Evolutionary conservation across 768 basidiomycete genomes (phyloP).

Genomic region (Suillus subluteus): DNA sequence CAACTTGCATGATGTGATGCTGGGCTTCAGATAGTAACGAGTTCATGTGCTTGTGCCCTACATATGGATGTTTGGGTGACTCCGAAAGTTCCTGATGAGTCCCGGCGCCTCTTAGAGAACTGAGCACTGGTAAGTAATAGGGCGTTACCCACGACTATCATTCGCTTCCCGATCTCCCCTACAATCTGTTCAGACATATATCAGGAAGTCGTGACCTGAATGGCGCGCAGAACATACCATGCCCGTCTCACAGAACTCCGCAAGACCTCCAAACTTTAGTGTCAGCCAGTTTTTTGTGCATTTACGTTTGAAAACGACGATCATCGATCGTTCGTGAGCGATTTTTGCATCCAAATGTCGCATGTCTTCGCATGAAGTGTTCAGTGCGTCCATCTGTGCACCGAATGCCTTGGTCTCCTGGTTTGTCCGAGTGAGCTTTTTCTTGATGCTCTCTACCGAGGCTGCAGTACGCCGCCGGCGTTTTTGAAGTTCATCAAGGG

Average conservation of each 20-base stretch:
- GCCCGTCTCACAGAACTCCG: constrained; percentile 86
- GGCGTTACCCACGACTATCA: constrained; percentile 40
- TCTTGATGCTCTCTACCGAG: constrained; percentile 83
- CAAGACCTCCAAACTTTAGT: constrained; percentile 84
- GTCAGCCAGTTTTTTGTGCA: constrained; percentile 72
- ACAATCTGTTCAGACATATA: constrained; percentile 40
- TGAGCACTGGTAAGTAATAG: not conserved
- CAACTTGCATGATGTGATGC: constrained; percentile 3
- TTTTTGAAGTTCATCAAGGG: constrained; percentile 73
- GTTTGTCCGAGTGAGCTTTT: constrained; percentile 87
- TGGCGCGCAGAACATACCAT: constrained; percentile 37
- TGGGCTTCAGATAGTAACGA: constrained; percentile 6
- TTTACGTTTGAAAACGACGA: constrained; percentile 84
- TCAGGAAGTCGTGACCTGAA: not conserved
- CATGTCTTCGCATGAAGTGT: constrained; percentile 75
- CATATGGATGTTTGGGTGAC: not conserved
- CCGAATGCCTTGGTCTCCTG: constrained; percentile 84
- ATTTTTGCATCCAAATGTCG: constrained; percentile 80
- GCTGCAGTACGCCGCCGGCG: constrained; percentile 64
- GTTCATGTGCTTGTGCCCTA: not conserved
- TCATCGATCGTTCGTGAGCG: constrained; percentile 73
- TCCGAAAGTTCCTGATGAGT: constrained; percentile 7
- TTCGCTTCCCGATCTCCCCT: constrained; percentile 51
- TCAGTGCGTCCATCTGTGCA: constrained; percentile 72
- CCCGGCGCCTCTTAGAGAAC: not conserved